Base-by-base conservation (phyloP, 345 rosid species). In the Populus pruinosa region DNA sequence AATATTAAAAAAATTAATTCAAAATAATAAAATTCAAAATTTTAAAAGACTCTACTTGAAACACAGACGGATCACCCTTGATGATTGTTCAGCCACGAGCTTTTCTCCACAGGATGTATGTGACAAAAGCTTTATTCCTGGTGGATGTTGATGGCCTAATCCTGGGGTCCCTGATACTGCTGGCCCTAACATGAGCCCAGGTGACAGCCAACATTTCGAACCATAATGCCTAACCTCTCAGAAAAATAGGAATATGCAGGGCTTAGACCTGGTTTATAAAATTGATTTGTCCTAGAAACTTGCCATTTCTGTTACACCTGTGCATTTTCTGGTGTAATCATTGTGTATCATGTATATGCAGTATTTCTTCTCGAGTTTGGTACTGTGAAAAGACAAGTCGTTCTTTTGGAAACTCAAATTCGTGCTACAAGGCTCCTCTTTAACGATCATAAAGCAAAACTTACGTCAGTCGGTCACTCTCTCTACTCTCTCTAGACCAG, bases 111-210 rank as follows among this genome's bases (percentile, higher is more conserved):
- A 12, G 89, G 90, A 69, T 89, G 88, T 63, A 69, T 84, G 23
- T 89, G 89, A 88, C 78, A n/a, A 70, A 80, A 81, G 82, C 70
- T 89, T 81, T 89, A 72, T 76, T 89, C 29, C 92, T 89, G 0
- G 77, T 82, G 14, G 90, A 89, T 6, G 39, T 89, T 25, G 92
- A 89, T 78, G 89, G 89, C 13, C 78, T 88, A 68, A 62, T 89
- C 55, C 72, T 86, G n/a, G 87, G 41, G 73, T 83, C 21, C 81
- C 85, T 14, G 67, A 78, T 59, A 39, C 29, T 36, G 27, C 64
- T 76, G 72, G 76, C 64, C 67, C 70, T 25, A 16, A 17, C 8
- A 31, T 76, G 44, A 53, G 65, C 80, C 81, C 75, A 23, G 68
- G 36, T 62, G 66, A 61, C 67, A 20, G 72, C 56, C 81, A 27